These are phyloP conservation scores for Sugiyamaella smithiae DNA, from an alignment of 805 yeast species.

Conservation along the genomic window DNA sequence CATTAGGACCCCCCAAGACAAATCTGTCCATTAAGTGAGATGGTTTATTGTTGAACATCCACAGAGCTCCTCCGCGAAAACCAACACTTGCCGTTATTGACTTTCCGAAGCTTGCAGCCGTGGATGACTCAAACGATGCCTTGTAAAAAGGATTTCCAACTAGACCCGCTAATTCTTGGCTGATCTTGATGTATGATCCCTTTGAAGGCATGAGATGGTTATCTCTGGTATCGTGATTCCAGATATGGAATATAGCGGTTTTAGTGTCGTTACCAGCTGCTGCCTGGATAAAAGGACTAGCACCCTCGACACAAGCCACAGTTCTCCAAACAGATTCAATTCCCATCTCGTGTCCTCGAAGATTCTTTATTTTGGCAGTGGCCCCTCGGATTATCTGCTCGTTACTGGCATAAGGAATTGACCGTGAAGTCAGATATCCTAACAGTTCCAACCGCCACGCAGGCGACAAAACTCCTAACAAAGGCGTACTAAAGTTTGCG, in stretches of 20 bases:
- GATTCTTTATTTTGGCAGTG: slow-evolving; percentile 35
- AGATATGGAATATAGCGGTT: slow-evolving; percentile 46
- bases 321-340: slow-evolving; percentile 58
- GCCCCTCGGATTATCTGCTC: slow-evolving; percentile 51
- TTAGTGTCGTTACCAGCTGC: slow-evolving; percentile 64
- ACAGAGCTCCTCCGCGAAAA: slow-evolving; percentile 53
- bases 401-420: slow-evolving; percentile 51
- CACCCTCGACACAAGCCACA: slow-evolving; percentile 42
- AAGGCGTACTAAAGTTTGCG: slow-evolving; percentile 51
- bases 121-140: slow-evolving; percentile 21
- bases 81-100: slow-evolving; percentile 13
- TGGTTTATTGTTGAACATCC: slow-evolving; percentile 35
- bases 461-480: slow-evolving; percentile 36
- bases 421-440: slow-evolving; percentile 50
- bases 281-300: slow-evolving; percentile 53
- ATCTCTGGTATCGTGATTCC: slow-evolving; percentile 44
- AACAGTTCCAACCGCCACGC: slow-evolving; percentile 55
- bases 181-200: slow-evolving; percentile 44
- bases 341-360: slow-evolving; percentile 49
- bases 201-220: slow-evolving; percentile 42
- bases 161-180: slow-evolving; percentile 44
- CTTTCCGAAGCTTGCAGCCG: not conserved
- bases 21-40: slow-evolving; percentile 76
- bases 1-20: slow-evolving; percentile 75
- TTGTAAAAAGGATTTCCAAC: slow-evolving; percentile 10